Evolutionary conservation across 1,284 basidiomycete species (phyloP).

Genomic region (Rugosomyces carneus): DNA sequence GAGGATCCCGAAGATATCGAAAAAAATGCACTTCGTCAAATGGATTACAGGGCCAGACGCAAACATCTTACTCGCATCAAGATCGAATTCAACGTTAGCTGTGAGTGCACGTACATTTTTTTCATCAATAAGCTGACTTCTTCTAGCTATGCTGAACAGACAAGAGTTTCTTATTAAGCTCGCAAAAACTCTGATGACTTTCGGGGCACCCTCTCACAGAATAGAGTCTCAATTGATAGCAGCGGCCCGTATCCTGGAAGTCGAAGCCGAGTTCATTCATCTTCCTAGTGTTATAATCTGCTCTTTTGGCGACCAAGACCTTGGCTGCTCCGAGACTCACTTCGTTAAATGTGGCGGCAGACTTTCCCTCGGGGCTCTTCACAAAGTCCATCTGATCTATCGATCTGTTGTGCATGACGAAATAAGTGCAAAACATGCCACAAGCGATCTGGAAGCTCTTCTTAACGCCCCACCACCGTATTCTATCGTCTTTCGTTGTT

Average conservation of each 20-base stretch:
- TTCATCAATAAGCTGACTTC: background rate
- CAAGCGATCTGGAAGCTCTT: constrained; percentile 36
- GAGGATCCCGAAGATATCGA: constrained; percentile 58
- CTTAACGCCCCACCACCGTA: constrained; percentile 54
- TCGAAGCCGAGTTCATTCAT: constrained; percentile 79
- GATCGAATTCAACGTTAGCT: constrained; percentile 67
- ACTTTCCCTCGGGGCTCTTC: constrained; percentile 70
- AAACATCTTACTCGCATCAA: constrained; percentile 56
- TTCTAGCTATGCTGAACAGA: constrained; percentile 57
- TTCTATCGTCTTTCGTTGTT: constrained; percentile 49
- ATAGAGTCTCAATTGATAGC: constrained; percentile 80
- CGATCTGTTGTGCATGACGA: constrained; percentile 80
- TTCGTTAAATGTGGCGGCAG: constrained; percentile 74
- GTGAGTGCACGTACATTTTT: constrained; percentile 30
- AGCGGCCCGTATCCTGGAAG: constrained; percentile 75
- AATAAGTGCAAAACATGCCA: constrained; percentile 70
- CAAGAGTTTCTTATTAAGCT: constrained; percentile 78
- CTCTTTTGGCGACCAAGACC: constrained; percentile 75
- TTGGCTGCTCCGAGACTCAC: constrained; percentile 74
- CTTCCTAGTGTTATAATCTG: constrained; percentile 78
- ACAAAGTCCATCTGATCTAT: constrained; percentile 73
- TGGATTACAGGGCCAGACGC: constrained; percentile 60
- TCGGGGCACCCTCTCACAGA: constrained; percentile 83
- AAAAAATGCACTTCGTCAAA: constrained; percentile 47
- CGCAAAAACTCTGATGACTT: constrained; percentile 75